Base-by-base conservation (phyloP, 2,329 filamentous ascomycete species). In the Ceratocystis cacaofunesta region DNA sequence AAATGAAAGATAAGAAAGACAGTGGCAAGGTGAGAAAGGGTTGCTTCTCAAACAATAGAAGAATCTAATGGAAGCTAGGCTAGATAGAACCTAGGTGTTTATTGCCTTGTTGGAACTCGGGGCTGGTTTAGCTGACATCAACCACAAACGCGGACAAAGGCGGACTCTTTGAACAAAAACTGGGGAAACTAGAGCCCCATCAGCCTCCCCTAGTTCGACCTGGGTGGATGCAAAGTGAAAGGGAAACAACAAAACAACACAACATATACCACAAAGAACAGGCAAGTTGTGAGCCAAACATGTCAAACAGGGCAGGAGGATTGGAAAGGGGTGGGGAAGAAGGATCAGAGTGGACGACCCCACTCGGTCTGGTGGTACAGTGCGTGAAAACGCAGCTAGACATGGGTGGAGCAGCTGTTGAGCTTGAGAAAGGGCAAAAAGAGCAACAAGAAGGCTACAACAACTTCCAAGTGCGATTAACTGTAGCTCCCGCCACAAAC, bases 291-390 rank as follows among this genome's bases (percentile, higher is more conserved):
- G 62, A 52, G 57, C 25, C 46, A 55, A 60, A 4, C 22, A 32
- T 58, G 55, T 32, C 28, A 58, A 58, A 32, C 55, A 58, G n/a
- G 41, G 63, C 50, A 64, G 48, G 50, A 30, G 22, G 19, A 19
- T 32, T 12, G 48, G 25, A 25, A 25, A 52, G 55, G 32, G 63
- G 58, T 65, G 63, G 63, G 63, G 63, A 60, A 36, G 19, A 48
- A 52, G 58, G 58, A 65, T 65, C 58, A 25, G 64, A 60, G 62
- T 65, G 43, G 43, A 48, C 17, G 61, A 25, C 25, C 60, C 61
- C 43, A 48, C 61, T 32, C n/a, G n/a, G 32, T 48, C 41, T 62
- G 43, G 61, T 46, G 17, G 43, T 48, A 62, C 61, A 62, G 61
- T 62, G 61, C 61, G 61, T 32, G 25, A 48, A 62, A 62, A 62